Evolutionary conservation across 1,284 basidiomycete genomes (phyloP).

Genomic region (Cryptococcus maquisensis): DNA sequence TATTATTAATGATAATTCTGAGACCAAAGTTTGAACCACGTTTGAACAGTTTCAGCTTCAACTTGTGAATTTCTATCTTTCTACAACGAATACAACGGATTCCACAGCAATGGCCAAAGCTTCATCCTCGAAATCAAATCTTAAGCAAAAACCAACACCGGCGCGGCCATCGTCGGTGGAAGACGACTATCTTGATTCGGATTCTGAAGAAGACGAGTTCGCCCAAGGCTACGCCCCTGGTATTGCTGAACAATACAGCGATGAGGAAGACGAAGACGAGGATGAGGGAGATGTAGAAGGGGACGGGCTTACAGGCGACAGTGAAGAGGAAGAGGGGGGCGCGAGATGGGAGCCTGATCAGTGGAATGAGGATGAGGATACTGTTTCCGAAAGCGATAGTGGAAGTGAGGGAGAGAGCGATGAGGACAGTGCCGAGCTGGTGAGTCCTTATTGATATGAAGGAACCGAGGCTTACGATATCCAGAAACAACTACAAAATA

Average conservation of each 20-base stretch:
- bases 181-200: conserved; percentile 36
- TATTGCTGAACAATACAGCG: not conserved
- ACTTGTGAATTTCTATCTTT: too few relatives aligned
- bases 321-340: conserved; percentile 32
- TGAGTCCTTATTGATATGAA: conserved; percentile 6
- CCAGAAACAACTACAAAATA: conserved; percentile 14
- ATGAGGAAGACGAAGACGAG: conserved; percentile 21
- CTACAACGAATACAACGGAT: not conserved
- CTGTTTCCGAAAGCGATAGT: conserved; percentile 10
- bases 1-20: not conserved
- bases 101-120: conserved; percentile 3
- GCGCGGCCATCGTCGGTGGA: conserved; percentile 9
- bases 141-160: not conserved
- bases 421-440: conserved; percentile 18
- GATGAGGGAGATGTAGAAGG: conserved; percentile 49
- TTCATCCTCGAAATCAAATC: conserved; percentile 1
- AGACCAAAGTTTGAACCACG: too few relatives aligned
- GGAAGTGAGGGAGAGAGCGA: conserved; percentile 23
- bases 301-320: conserved; percentile 52
- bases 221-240: conserved; percentile 33
- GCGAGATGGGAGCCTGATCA: conserved; percentile 44
- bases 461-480: not conserved
- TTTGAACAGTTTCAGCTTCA: too few relatives aligned
- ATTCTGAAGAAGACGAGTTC: conserved; percentile 47
- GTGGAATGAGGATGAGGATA: conserved; percentile 30